Conservation (phyloP, 78 protist genomes). For the Speleostelium caveatum region DNA sequence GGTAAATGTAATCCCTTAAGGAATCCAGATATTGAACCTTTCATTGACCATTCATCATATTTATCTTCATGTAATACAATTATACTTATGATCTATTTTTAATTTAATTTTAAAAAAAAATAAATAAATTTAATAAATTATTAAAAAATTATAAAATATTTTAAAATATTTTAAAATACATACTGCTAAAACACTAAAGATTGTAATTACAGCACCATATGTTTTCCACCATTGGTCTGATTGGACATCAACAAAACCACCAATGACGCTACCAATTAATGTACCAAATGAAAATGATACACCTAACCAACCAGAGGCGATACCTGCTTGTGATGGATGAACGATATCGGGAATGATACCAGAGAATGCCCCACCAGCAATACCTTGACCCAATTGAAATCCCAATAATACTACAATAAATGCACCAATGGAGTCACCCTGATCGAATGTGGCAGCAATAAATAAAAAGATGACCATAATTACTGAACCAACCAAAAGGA, state of each 20-base stretch:
- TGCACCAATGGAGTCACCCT: slow-evolving; percentile 2
- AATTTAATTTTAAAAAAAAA: no score
- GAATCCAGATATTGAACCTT: slow-evolving; percentile 20
- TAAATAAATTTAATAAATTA: no score
- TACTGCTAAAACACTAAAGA: slow-evolving; percentile 11
- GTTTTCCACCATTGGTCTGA: background rate
- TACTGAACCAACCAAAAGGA: slow-evolving; percentile 33
- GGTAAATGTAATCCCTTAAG: slow-evolving; percentile 27
- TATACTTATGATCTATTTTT: no score
- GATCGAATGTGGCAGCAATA: slow-evolving; percentile 15
- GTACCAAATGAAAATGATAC: slow-evolving; percentile 56
- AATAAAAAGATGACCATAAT: slow-evolving; percentile 56
- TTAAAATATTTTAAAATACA: no score
- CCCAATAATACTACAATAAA: slow-evolving; percentile 27
- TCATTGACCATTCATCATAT: slow-evolving; percentile 6
- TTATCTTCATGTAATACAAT: slow-evolving; percentile 21
- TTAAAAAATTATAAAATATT: no score
- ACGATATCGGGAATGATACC: slow-evolving; percentile 78
- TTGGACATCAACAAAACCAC: slow-evolving; percentile 6
- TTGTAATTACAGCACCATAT: slow-evolving; percentile 6
- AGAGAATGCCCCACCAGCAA: slow-evolving; percentile 78
- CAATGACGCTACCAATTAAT: slow-evolving; percentile 16
- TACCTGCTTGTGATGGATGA: slow-evolving; percentile 27
- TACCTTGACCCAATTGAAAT: slow-evolving; percentile 61
- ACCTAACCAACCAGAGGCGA: slow-evolving; percentile 77